Base-by-base conservation (phyloP, 352 stramenopile genomes). In the Peronospora farinosa region DNA sequence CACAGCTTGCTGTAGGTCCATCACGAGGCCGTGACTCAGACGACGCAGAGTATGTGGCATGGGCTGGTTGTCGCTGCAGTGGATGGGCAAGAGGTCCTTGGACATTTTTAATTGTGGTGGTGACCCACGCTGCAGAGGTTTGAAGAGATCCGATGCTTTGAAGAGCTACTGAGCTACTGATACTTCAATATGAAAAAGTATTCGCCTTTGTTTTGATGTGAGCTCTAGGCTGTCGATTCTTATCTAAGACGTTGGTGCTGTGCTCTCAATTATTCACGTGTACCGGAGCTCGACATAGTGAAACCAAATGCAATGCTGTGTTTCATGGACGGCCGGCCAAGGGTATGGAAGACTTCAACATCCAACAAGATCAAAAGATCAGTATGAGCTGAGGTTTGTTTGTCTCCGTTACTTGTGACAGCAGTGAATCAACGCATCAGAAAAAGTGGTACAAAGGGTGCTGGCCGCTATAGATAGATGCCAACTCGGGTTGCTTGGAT, bases 1-100 rank as follows among this genome's bases (percentile, higher is more conserved):
- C 15, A 66, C 53, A 2, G 62, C 62, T 15, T 67, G 52, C n/a
- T 63, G 39, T 4, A 70, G 30, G 33, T 67, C 53, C 62, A 67
- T 64, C 35, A 64, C 57, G 4, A 67, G 38, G 7, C 62, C 62
- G 40, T 70, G 62, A 12, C 45, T 63, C 0, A 70, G 45, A 4
- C 57, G 27, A 7, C n/a, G 38, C 7, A 54, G 16, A 33, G 23
- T 47, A 15, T 13, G 31, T 13, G 31, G 25, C 21, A 10, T 36
- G 17, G 35, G 27, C 27, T 47, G 19, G 35, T 50, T 38, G 2
- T 44, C 57, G 11, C 35, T 12, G 25, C 47, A 63, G 42, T 50
- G 47, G 38, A 65, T 43, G n/a, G 60, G 55, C 21, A 51, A 46
- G 8, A 43, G 31, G 8, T 36, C 38, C 33, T 46, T 53, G 32